Evolutionary conservation across 2,329 filamentous ascomycete species (phyloP), one percentile per base, ranked within the genome.

Genomic region (Periconia digitata): DNA sequence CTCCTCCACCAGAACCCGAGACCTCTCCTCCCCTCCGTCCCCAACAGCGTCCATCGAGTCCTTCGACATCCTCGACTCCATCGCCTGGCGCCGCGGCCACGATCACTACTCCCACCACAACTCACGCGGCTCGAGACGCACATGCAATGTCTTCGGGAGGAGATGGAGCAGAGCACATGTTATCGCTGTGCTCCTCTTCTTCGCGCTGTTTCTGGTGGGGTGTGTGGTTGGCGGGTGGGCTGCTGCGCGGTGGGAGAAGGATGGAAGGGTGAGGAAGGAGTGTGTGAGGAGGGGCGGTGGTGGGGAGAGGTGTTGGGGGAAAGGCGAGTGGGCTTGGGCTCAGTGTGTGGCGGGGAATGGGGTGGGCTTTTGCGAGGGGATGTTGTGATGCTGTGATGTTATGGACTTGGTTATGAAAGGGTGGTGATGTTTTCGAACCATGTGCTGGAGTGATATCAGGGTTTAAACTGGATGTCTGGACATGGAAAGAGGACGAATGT

Each of bases 11-110:
- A 32, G n/a, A 10, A 58, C 62, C 16, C 66, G 65, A n/a, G 66
- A 63, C 18, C 27, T 32, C 27, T 10, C 27, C 27, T 60, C 63
- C n/a, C 66, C 66, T 15, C 67, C 66, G 12, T 63, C 64, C n/a
- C 69, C 66, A 8, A 66, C 66, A 21, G 60, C 65, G 8, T 67
- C 64, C 1, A 58, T 69, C 16, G 63, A 70, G 44, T 65, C 66
- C 15, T 67, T 71, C 46, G 66, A 70, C 43, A 56, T 68, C 34
- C 51, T 67, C 17, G 66, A 69, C 23, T 60, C 54, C 18, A 59
- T 65, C 36, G 62, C 66, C 39, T 70, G 67, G 66, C 59, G 64
- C 38, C 62, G 61, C 34, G 62, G 67, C 50, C 49, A 57, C 23
- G 47, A 56, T 20, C 12, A 10, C 5, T 32, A 32, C 27, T 15